A percentile compares a stretch with the other conserved stretches of the same genome.
Conservation (phyloP, 2,329 filamentous ascomycete genomes). For the Alternaria sp. region DNA sequence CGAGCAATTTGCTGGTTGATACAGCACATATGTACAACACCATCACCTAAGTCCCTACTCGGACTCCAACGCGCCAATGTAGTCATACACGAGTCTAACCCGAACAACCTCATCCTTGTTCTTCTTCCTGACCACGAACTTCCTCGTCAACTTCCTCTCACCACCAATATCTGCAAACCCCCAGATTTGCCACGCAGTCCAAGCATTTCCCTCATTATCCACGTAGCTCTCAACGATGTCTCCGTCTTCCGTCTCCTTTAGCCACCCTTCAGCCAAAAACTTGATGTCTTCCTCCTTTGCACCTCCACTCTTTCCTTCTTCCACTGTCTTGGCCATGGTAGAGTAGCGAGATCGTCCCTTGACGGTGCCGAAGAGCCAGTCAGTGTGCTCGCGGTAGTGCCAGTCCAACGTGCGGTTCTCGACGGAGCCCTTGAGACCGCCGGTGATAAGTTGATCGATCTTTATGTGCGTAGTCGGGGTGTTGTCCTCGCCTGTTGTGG, state of each 20-base stretch:
- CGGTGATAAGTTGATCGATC: constrained; percentile 76
- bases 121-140: constrained; percentile 46
- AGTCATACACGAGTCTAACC: constrained; percentile 49
- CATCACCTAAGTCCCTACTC: neutral
- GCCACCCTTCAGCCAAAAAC: constrained; percentile 40
- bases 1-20: neutral
- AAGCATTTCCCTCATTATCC: constrained; percentile 46
- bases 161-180: constrained; percentile 45
- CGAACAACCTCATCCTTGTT: constrained; percentile 39
- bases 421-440: constrained; percentile 72
- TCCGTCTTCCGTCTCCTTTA: constrained; percentile 39
- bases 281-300: constrained; percentile 33
- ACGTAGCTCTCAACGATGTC: constrained; percentile 48
- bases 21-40: neutral
- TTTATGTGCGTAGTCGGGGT: constrained; percentile 66
- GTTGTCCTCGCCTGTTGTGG: constrained; percentile 31
- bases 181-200: constrained; percentile 49
- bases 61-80: constrained; percentile 32
- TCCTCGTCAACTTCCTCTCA: constrained; percentile 44
- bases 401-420: constrained; percentile 68
- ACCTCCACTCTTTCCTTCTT: constrained; percentile 34
- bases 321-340: constrained; percentile 40
- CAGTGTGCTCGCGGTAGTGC: constrained; percentile 70
- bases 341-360: constrained; percentile 66
- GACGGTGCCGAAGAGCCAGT: constrained; percentile 82